These are phyloP conservation scores for Patellifolia procumbens DNA, from an alignment of 179 eudicot species.

Conservation along the genomic window DNA sequence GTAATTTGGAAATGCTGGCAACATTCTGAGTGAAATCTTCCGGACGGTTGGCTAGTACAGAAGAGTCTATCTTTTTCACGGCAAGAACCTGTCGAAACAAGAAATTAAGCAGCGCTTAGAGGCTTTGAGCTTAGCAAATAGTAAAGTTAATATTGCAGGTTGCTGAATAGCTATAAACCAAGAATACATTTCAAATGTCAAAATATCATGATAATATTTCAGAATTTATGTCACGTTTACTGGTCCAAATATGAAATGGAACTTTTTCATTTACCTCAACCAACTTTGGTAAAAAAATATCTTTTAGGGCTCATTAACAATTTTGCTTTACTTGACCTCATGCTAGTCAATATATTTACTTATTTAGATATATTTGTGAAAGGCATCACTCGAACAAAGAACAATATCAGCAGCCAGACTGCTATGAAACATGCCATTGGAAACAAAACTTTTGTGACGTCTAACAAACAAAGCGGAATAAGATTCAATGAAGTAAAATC, in stretches of 20 bases:
- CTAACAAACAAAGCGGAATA: too few species aligned
- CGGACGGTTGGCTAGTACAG: constrained; percentile 54
- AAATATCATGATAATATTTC: not conserved
- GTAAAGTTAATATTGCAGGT: not conserved
- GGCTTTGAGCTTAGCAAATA: constrained; percentile 1
- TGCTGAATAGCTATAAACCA: constrained; percentile 3
- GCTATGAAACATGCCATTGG: too few species aligned
- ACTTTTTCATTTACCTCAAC: not conserved
- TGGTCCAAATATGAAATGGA: not conserved
- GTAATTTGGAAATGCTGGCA: constrained; percentile 68
- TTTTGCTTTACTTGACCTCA: not conserved
- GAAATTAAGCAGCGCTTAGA: constrained; percentile 8
- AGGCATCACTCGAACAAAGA: not conserved
- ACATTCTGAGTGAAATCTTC: constrained; percentile 76
- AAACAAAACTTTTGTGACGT: too few species aligned
- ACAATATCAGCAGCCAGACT: not conserved
- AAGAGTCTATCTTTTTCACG: constrained; percentile 83
- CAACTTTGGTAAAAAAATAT: too few species aligned
- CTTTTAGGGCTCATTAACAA: too few species aligned
- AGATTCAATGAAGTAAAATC: not conserved
- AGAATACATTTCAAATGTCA: not conserved
- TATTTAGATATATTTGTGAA: not conserved
- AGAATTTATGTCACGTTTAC: not conserved
- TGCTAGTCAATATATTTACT: not conserved
- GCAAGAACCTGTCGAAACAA: constrained; percentile 68